Base-by-base conservation (phyloP, 1,139 yeast genomes). In the Yamadazyma diospyri region DNA sequence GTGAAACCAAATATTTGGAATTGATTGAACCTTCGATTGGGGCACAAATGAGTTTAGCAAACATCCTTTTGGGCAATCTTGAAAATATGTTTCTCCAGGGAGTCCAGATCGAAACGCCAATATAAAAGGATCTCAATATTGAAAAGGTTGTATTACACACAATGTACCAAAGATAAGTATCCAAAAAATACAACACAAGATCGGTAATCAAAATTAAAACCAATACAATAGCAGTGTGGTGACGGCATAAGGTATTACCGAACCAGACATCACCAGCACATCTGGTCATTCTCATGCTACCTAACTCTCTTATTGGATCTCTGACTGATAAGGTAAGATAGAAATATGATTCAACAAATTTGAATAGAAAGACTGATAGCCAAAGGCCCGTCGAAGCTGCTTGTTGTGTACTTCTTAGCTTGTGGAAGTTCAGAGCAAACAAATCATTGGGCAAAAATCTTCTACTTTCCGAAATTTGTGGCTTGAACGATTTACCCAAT, bases 71-170 rank as follows among this genome's bases (percentile, higher is more conserved):
- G 2, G 80, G 80, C 12, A 74, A 48, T 24, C 76, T 52, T 2
- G 74, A 61, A 42, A 70, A 73, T 30, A 71, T 66, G 40, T 71
- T 74, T 45, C 75, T 61, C 79, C 79, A 73, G 1, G 80, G 79
- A 5, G 78, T 72, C 74, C 76, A 72, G 14, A 73, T 67, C 1
- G 78, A 71, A 10, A 70, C 67, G 1, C 80, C 80, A 35, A 70
- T 59, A 34, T 69, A 64, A 43, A 72, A 68, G 4, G 73, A 66
- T 12, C 72, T 53, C 32, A 68, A 61, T 7, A 72, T 70, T 0
- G 79, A 73, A 41, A 72, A 71, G 0, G 61, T 41, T 2, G 77
- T 68, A 41, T 71, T 74, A 69, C 78, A 72, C 6, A 73, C 59
- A 37, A 74, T 72, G 38, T 71, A 74, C 79, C 80, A 74, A 21